Percentiles rank a stretch among this genome's conserved stretches.
Conservation (phyloP, 345 rosid species). For the Rhodamnia argentea region DNA sequence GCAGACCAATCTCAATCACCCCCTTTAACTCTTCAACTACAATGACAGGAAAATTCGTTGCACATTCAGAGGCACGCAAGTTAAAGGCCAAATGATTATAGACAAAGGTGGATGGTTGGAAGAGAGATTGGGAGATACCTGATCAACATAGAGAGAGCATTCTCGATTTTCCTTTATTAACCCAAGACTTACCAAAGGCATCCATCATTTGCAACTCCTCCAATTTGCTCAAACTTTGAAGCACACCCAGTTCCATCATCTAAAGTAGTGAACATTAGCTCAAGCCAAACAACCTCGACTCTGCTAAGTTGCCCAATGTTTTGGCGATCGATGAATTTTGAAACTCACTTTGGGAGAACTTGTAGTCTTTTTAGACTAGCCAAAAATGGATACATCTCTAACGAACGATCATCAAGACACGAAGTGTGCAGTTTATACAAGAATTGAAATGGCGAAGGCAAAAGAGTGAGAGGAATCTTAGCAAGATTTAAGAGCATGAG, state of each 20-base stretch:
- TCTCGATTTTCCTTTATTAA: background rate
- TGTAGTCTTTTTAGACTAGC: background rate
- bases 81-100: background rate
- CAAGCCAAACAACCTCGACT: background rate
- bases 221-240: background rate
- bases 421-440: background rate
- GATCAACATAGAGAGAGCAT: background rate
- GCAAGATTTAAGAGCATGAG: background rate
- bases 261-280: background rate
- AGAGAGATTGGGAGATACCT: background rate
- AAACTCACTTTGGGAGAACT: background rate
- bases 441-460: background rate
- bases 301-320: background rate
- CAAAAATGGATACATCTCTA: background rate
- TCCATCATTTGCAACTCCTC: background rate
- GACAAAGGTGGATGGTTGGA: background rate
- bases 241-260: background rate
- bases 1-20: background rate
- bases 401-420: background rate
- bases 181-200: background rate
- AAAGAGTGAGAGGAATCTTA: background rate
- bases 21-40: background rate
- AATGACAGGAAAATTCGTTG: background rate
- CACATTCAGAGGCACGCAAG: background rate
- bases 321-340: background rate